Evolutionary conservation across 2,329 filamentous ascomycete species (phyloP).

Genomic region (Penicillium polonicum): DNA sequence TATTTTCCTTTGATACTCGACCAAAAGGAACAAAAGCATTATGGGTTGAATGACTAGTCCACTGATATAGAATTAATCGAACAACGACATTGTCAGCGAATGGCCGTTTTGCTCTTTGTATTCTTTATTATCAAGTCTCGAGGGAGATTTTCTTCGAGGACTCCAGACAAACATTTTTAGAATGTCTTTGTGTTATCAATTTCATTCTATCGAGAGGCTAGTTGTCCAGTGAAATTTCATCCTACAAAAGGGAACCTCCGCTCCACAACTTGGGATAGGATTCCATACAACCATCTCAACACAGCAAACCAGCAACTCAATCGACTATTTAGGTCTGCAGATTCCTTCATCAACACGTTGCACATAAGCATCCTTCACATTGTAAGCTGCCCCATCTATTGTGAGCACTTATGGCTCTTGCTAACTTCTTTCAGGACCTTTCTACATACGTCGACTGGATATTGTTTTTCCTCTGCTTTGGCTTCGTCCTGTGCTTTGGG

Average conservation of each 20-base stretch:
- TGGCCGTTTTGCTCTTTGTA: conserved; percentile 1
- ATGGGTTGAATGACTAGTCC: not conserved
- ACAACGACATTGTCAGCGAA: not conserved
- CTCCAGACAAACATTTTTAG: not conserved
- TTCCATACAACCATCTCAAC: not conserved
- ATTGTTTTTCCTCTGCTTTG: not conserved
- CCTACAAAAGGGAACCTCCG: not conserved
- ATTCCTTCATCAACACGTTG: not conserved
- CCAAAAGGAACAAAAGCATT: not conserved
- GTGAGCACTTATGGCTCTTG: not conserved
- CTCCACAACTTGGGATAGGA: not conserved
- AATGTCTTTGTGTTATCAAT: not conserved
- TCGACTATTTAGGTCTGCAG: not conserved
- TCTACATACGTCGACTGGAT: not conserved
- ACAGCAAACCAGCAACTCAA: not conserved
- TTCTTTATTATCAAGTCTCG: not conserved
- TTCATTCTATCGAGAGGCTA: not conserved
- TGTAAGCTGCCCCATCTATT: not conserved
- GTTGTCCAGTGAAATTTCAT: not conserved
- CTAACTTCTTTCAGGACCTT: conserved; percentile 1
- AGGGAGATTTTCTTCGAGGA: not conserved
- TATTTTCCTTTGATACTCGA: not conserved
- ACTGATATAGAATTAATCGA: not conserved
- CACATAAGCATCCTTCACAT: not conserved
- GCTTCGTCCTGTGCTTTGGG: not conserved